Base-by-base conservation (phyloP, 495 filamentous ascomycete genomes). In the Penicillium atrosanguineum region DNA sequence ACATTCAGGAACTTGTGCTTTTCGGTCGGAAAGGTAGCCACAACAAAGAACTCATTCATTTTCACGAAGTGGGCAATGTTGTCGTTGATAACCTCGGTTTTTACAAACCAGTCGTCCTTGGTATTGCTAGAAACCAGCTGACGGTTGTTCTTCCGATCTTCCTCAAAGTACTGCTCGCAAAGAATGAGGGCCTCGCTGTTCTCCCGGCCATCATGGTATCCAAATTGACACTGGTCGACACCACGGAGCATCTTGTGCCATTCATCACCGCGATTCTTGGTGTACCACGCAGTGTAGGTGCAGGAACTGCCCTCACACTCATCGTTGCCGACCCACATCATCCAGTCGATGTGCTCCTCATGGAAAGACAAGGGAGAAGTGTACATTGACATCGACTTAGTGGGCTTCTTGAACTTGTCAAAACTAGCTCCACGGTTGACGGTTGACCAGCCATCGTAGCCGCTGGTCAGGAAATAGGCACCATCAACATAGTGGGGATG, bases 31-130 rank as follows among this genome's bases (percentile, higher is more conserved):
- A 83, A 81, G 29, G 84, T 83, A 2, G 94, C 94, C 31, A 96
- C 90, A 40, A 99, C 81, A 62, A 97, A 90, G 71, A 94, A 99
- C 59, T 97, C 93, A 20, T 87, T 82, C 90, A 95, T 96, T 23
- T 86, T 95, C 6, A 90, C 92, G 69, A 93, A 97, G 42, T 87
- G 83, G 39, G 87, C 85, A 52, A 97, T 86, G 52, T 91, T 80
- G 6, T 80, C 71, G 63, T 87, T 82, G 36, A 79, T 77, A 1
- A 79, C 72, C 26, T 77, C 65, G 49, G 79, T 66, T 23, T 83
- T 78, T n/a, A 77, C 73, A 61, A 94, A 92, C 70, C 55, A 55
- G 28, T 50, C 39, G 11, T 55, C 45, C 40, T 83, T 89, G 51
- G 91, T 81, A 47, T 87, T 78, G 60, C 84, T 93, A 29, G 85